Percentiles rank a stretch among this genome's conserved stretches.
phyloP scores from a whole-genome alignment of 2,329 filamentous ascomycete genomes.

The Spiromastix sp. region DNA sequence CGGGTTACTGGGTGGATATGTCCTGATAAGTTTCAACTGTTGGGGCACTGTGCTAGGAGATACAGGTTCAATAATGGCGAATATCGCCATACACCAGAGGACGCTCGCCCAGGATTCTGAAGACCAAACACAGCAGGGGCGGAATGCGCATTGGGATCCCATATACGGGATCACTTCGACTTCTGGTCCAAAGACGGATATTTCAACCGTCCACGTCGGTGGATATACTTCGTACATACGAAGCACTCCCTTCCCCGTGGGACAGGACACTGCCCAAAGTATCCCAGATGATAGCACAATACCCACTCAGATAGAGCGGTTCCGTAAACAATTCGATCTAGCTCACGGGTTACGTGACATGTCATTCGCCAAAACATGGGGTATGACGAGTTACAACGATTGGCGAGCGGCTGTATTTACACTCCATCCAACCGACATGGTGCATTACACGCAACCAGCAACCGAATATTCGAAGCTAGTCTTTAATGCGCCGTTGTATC shows the following conservation, averaged over 20 bases:
- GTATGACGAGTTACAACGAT: conserved; percentile 34
- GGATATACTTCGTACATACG: background rate
- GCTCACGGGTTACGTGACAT: conserved; percentile 41
- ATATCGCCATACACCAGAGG: too few species aligned
- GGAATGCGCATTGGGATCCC: too few species aligned
- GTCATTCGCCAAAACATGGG: conserved; percentile 43
- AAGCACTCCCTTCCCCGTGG: background rate
- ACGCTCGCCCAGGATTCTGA: too few species aligned
- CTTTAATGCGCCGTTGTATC: conserved; percentile 20
- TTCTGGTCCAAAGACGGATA: background rate
- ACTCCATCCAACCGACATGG: conserved; percentile 46
- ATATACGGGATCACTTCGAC: conserved; percentile 3
- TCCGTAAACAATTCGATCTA: conserved; percentile 37
- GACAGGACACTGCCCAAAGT: too few species aligned
- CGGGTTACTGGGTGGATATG: conserved; percentile 17
- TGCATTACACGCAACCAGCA: conserved; percentile 44
- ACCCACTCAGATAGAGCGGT: conserved; percentile 21
- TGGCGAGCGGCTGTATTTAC: conserved; percentile 41
- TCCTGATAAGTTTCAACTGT: conserved; percentile 11
- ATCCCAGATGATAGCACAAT: too few species aligned
- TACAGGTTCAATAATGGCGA: too few species aligned
- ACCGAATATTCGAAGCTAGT: conserved; percentile 34
- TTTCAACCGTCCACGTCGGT: background rate
- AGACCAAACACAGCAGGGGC: too few species aligned
- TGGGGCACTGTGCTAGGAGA: too few species aligned